Conservation (phyloP, 176 grass and related monocot species). For the Avena eriantha region DNA sequence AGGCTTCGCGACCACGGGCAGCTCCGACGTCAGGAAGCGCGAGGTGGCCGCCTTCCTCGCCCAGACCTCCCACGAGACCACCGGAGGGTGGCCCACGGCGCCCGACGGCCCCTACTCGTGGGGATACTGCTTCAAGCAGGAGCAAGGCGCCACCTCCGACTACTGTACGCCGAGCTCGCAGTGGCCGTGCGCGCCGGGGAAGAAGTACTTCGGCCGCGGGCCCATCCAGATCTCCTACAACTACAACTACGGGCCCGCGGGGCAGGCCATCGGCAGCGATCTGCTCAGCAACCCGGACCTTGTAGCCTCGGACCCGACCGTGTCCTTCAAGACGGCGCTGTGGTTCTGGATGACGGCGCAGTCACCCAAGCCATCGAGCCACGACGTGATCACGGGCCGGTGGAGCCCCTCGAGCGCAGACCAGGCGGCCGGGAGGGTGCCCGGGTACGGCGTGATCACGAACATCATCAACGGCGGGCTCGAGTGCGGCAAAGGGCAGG, state of each 20-base stretch:
- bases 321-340: conserved; percentile 67
- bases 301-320: not conserved
- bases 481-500: conserved; percentile 48
- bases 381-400: conserved; percentile 49
- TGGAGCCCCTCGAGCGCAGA: conserved; percentile 42
- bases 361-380: conserved; percentile 61
- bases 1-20: conserved; percentile 44
- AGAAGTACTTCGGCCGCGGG: conserved; percentile 62
- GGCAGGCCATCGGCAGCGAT: conserved; percentile 30
- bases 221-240: conserved; percentile 67
- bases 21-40: not conserved
- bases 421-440: conserved; percentile 10
- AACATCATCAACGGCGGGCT: conserved; percentile 71
- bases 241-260: conserved; percentile 65
- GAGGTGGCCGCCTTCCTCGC: conserved; percentile 67
- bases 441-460: conserved; percentile 60
- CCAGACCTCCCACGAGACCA: conserved; percentile 72
- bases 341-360: conserved; percentile 71
- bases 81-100: conserved; percentile 50
- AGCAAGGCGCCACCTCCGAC: conserved; percentile 14
- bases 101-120: conserved; percentile 47
- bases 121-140: conserved; percentile 56
- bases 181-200: conserved; percentile 49
- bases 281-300: not conserved
- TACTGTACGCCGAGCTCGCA: conserved; percentile 49